Evolutionary conservation across 73 alveolate species (phyloP).

Genomic region (Tetrahymena borealis): DNA sequence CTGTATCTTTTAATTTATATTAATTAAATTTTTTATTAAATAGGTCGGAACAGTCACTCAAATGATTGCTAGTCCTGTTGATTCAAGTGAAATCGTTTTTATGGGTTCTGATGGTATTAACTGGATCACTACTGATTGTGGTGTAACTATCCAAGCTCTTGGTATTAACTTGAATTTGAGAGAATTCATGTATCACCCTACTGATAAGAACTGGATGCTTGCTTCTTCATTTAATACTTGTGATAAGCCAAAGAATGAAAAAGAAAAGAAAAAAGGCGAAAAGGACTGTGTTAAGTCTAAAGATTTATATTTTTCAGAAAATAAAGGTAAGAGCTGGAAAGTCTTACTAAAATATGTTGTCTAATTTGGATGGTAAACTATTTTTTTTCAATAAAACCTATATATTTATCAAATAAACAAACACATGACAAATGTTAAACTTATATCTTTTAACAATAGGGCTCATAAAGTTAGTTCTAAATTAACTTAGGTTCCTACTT

Average conservation of each 20-base stretch:
- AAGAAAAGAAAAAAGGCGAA: conserved; percentile 60
- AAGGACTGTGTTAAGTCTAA: conserved; percentile 64
- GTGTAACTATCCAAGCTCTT: conserved; percentile 58
- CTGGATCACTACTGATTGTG: conserved; percentile 86
- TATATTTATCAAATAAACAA: background rate
- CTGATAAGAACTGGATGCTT: conserved; percentile 68
- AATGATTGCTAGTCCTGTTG: conserved; percentile 60
- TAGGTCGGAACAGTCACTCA: conserved; percentile 61
- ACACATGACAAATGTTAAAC: conserved; percentile 14
- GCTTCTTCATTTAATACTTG: conserved; percentile 79
- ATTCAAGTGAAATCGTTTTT: conserved; percentile 61
- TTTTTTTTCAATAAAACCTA: too few relatives aligned
- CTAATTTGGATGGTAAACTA: conserved; percentile 79
- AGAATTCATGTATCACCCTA: conserved; percentile 85
- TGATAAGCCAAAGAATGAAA: conserved; percentile 41
- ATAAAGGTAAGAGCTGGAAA: conserved; percentile 68
- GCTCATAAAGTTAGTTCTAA: conserved; percentile 44
- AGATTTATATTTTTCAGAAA: conserved; percentile 51
- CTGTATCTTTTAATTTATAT: background rate
- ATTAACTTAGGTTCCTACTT: conserved; percentile 36
- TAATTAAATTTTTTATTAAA: background rate
- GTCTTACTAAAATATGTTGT: conserved; percentile 60
- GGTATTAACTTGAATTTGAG: conserved; percentile 67
- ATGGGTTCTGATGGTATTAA: conserved; percentile 69
- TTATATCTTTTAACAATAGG: background rate